Conservation (phyloP, 768 basidiomycete genomes). For the Kwoniella heveanensis region DNA sequence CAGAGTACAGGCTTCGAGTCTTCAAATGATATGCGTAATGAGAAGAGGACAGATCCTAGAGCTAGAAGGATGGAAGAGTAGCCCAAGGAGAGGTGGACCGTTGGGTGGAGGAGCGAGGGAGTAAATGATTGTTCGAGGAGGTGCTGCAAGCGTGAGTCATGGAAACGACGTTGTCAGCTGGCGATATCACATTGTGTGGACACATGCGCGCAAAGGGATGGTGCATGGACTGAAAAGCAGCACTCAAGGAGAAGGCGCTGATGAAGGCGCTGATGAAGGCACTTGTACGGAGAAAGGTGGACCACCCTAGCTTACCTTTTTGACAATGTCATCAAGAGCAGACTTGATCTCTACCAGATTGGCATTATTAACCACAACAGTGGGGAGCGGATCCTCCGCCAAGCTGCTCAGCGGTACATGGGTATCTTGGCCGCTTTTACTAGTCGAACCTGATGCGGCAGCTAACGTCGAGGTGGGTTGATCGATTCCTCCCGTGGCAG, state of each 20-base stretch:
- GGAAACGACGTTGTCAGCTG: too few species aligned
- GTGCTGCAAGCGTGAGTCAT: conserved; percentile 16
- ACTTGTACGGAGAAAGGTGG: not conserved
- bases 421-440: not conserved
- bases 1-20: conserved; percentile 78
- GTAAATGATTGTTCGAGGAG: conserved; percentile 64
- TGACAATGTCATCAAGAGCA: conserved; percentile 79
- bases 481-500: not conserved
- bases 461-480: not conserved
- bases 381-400: conserved; percentile 45
- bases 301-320: conserved; percentile 65
- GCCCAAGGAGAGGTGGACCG: conserved; percentile 81
- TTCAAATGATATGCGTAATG: conserved; percentile 86
- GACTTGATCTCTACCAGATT: conserved; percentile 62
- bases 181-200: too few species aligned
- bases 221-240: too few species aligned
- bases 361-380: conserved; percentile 63
- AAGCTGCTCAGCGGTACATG: conserved; percentile 9
- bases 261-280: too few species aligned
- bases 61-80: conserved; percentile 85
- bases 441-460: not conserved
- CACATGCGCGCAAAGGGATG: too few species aligned
- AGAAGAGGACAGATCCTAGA: conserved; percentile 77
- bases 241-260: too few species aligned
- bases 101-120: conserved; percentile 82